Evolutionary conservation across 2,329 filamentous ascomycete genomes (phyloP).

Genomic region (Epichloe bromicola): DNA sequence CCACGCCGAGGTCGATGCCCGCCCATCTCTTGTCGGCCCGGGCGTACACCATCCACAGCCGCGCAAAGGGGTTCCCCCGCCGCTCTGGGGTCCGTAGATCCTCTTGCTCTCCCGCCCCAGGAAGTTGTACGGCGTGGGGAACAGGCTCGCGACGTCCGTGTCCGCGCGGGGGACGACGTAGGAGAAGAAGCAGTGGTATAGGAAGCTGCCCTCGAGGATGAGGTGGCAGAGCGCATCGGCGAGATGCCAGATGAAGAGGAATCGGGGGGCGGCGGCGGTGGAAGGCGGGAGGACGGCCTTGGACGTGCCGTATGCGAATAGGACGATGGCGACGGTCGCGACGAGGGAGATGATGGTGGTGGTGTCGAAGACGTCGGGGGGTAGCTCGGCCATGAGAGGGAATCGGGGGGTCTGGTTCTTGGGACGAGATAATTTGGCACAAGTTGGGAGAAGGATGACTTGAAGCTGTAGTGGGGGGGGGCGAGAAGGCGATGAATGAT

Average conservation of each 20-base stretch:
- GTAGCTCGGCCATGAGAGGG: conserved; percentile 18
- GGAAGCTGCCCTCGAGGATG: conserved; percentile 78
- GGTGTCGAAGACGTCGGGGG: conserved; percentile 43
- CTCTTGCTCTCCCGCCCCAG: conserved; percentile 31
- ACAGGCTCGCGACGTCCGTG: conserved; percentile 19
- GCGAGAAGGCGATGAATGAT: too few relatives aligned
- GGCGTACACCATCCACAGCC: conserved; percentile 58
- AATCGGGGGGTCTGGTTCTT: too few relatives aligned
- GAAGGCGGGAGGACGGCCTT: conserved; percentile 32
- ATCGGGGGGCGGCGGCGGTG: conserved; percentile 45
- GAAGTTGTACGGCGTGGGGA: conserved; percentile 39
- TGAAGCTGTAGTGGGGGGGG: too few relatives aligned
- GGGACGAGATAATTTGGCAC: too few relatives aligned
- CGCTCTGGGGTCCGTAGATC: conserved; percentile 45
- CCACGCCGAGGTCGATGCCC: conserved; percentile 46
- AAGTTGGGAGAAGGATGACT: too few relatives aligned
- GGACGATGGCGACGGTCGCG: conserved; percentile 38
- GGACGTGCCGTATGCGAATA: conserved; percentile 36
- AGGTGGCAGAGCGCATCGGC: conserved; percentile 90
- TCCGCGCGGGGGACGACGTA: conserved; percentile 21
- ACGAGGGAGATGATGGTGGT: conserved; percentile 47
- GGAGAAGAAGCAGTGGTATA: conserved; percentile 86
- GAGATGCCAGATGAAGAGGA: conserved; percentile 88
- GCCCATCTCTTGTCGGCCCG: conserved; percentile 51
- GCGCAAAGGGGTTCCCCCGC: conserved; percentile 40